Percentiles rank a stretch among this genome's conserved stretches.
Evolutionary conservation across 345 rosid species (phyloP).

Genomic region (Lepidium aucheri): DNA sequence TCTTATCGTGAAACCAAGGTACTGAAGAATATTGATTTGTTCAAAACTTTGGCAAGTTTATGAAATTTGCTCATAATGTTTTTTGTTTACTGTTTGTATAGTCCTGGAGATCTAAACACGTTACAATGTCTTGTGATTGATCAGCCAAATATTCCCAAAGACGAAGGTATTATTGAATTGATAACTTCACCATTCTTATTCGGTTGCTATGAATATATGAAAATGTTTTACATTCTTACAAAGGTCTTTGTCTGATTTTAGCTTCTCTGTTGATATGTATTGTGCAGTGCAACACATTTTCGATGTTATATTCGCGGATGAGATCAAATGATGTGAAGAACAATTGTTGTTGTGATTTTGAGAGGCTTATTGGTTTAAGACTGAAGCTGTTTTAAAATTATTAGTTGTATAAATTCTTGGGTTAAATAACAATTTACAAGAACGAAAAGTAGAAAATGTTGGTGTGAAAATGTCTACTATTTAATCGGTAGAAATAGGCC

Average conservation of each 20-base stretch:
- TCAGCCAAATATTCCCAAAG: slow-evolving; percentile 69
- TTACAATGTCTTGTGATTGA: slow-evolving; percentile 68
- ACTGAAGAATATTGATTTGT: neutral
- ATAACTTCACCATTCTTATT: neutral
- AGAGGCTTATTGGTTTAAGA: no score
- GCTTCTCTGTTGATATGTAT: neutral
- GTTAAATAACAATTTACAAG: no score
- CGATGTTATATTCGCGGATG: slow-evolving; percentile 58
- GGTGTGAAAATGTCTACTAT: no score
- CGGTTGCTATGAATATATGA: neutral
- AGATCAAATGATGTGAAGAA: slow-evolving; percentile 23
- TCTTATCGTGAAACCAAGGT: slow-evolving; percentile 57
- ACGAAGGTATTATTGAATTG: slow-evolving; percentile 43
- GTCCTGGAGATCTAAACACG: slow-evolving; percentile 48
- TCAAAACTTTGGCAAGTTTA: neutral
- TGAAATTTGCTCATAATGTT: neutral
- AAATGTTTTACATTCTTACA: neutral
- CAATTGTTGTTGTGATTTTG: no score
- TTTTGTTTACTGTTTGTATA: slow-evolving; percentile 11
- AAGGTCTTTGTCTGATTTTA: neutral
- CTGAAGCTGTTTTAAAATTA: no score
- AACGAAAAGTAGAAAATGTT: no score
- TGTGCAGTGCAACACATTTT: slow-evolving; percentile 51
- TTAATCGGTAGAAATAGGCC: no score
- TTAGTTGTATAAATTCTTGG: no score